A percentile compares a stretch with the other conserved stretches of the same genome.
Conservation (phyloP, 164 flowering plant genomes). For the Liquidambar formosana region DNA sequence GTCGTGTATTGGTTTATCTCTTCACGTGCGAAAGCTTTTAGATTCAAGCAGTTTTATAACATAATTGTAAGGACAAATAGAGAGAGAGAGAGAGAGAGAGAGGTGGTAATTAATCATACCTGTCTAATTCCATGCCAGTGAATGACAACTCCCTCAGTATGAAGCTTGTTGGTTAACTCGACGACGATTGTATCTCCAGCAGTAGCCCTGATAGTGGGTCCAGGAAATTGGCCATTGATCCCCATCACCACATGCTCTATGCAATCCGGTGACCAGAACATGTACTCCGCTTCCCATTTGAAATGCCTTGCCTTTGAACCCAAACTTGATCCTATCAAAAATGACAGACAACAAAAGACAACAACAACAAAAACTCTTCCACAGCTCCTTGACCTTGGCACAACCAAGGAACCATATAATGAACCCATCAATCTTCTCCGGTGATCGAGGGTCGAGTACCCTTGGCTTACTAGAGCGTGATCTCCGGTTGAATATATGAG, state of each 20-base stretch:
- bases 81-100: slow-evolving; percentile 3
- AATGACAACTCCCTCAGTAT: slow-evolving; percentile 83
- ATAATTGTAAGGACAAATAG: neutral
- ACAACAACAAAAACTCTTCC: too few species aligned
- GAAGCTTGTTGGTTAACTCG: slow-evolving; percentile 69
- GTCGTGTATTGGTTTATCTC: too few species aligned
- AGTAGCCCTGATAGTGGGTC: slow-evolving; percentile 75
- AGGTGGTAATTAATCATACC: slow-evolving; percentile 25
- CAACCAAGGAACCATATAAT: too few species aligned
- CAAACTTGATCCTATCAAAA: neutral
- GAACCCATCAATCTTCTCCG: too few species aligned
- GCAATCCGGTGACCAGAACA: slow-evolving; percentile 78
- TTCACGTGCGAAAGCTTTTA: too few species aligned
- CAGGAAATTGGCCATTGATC: slow-evolving; percentile 89
- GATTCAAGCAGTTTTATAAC: too few species aligned
- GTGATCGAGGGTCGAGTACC: too few species aligned
- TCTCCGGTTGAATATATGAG: too few species aligned
- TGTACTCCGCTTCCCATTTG: slow-evolving; percentile 73
- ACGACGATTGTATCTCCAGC: slow-evolving; percentile 77
- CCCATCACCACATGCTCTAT: slow-evolving; percentile 59
- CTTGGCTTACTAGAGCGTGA: too few species aligned
- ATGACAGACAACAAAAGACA: too few species aligned
- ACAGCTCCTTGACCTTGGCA: too few species aligned
- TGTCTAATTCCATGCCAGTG: slow-evolving; percentile 98
- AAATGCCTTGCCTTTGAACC: slow-evolving; percentile 44